phyloP scores from a whole-genome alignment of 2,329 filamentous ascomycete genomes.

The Orbilia quercus region DNA sequence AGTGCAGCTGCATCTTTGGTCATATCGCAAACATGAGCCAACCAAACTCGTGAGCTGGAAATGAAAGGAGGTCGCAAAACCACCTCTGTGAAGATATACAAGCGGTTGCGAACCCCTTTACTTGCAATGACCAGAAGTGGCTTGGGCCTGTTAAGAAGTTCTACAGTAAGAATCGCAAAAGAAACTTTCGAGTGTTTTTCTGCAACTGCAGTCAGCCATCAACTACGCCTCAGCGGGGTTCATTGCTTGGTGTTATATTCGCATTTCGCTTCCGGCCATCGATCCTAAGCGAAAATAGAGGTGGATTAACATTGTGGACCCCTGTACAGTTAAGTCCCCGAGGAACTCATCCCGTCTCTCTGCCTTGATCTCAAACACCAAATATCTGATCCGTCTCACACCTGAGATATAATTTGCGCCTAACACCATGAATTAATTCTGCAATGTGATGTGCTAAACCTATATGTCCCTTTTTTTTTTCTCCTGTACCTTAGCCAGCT shows the following conservation, averaged over 20 bases:
- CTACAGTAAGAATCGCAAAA: no score
- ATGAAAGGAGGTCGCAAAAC: constrained; percentile 54
- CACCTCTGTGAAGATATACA: constrained; percentile 39
- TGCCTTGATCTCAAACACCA: constrained; percentile 29
- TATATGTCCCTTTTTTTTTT: no score
- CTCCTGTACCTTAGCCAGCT: no score
- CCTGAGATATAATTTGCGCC: constrained; percentile 30
- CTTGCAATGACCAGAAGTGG: no score
- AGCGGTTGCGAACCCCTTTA: constrained; percentile 31
- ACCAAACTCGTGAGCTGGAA: constrained; percentile 38
- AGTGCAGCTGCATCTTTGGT: constrained; percentile 55
- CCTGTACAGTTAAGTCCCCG: constrained; percentile 43
- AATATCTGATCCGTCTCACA: no score
- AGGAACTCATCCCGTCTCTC: constrained; percentile 51
- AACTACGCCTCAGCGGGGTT: constrained; percentile 16
- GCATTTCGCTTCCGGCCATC: constrained; percentile 53
- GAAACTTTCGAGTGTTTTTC: constrained; percentile 2
- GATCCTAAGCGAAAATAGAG: constrained; percentile 31
- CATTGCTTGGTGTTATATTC: constrained; percentile 16
- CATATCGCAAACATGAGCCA: constrained; percentile 51
- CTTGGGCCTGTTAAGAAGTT: no score
- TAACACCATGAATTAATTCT: no score
- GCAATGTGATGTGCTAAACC: no score
- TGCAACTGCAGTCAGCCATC: constrained; percentile 27
- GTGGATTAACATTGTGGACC: not conserved